Evolutionary conservation across 495 filamentous ascomycete genomes (phyloP).

Genomic region (Aspergillus sclerotioniger): DNA sequence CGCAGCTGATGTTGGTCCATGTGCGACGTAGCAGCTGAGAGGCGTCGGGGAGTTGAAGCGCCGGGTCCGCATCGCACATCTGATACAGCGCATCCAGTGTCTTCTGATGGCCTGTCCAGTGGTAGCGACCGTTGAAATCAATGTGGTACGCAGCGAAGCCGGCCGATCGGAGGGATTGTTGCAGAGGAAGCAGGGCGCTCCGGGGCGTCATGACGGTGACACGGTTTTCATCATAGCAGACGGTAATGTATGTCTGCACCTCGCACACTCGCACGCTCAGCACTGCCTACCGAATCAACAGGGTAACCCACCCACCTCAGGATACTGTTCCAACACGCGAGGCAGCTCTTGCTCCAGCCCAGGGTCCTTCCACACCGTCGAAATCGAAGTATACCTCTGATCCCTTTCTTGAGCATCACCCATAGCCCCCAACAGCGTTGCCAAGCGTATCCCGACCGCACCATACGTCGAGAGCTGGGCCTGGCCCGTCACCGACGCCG

Average conservation of each 20-base stretch:
- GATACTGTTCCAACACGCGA: constrained; percentile 7
- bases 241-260: constrained; percentile 20
- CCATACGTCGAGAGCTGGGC: constrained; percentile 34
- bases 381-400: constrained; percentile 20
- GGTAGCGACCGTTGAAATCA: constrained; percentile 23
- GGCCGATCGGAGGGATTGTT: constrained; percentile 30
- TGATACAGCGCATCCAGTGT: constrained; percentile 5
- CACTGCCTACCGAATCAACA: not conserved
- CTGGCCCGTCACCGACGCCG: constrained; percentile 23
- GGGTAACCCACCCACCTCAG: constrained; percentile 11
- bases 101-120: constrained; percentile 17
- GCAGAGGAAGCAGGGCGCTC: constrained; percentile 1
- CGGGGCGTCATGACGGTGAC: constrained; percentile 24
- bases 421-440: constrained; percentile 33
- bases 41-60: constrained; percentile 39
- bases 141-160: constrained; percentile 31
- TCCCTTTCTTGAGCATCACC: constrained; percentile 43
- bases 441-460: constrained; percentile 39
- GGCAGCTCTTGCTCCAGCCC: constrained; percentile 1
- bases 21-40: constrained; percentile 29
- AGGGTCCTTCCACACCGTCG: constrained; percentile 17
- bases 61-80: constrained; percentile 9
- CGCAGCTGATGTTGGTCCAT: constrained; percentile 25
- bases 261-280: not conserved
- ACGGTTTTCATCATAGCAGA: constrained; percentile 19